Evolutionary conservation across 371 early-diverging fungal species (phyloP).

Genomic region (Mortierella sp.): DNA sequence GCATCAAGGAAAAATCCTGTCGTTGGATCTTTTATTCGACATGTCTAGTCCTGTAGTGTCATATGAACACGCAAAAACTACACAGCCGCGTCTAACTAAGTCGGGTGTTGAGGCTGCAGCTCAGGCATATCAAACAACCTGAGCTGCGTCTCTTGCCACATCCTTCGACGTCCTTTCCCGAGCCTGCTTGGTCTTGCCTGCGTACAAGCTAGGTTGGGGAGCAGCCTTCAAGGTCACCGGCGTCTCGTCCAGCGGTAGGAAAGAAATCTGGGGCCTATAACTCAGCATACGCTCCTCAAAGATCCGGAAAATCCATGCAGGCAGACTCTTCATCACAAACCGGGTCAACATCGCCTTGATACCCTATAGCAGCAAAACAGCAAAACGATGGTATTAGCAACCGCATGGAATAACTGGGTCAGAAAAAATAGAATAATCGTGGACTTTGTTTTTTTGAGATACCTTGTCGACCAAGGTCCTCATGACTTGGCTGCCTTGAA

Average conservation of each 20-base stretch:
- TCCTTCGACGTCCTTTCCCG: no score
- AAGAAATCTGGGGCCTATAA: not conserved
- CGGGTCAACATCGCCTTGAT: not conserved
- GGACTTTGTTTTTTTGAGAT: not conserved
- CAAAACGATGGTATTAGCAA: not conserved
- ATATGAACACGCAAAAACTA: no score
- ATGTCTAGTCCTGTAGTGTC: no score
- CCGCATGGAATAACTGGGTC: no score
- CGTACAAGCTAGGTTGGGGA: not conserved
- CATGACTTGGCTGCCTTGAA: not conserved
- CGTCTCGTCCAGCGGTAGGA: slow-evolving; percentile 1
- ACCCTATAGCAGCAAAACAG: not conserved
- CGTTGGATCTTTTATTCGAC: no score
- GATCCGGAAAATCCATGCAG: not conserved
- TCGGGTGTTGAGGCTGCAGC: no score
- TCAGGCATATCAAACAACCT: no score
- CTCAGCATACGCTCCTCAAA: not conserved
- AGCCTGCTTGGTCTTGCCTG: no score
- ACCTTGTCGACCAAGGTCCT: slow-evolving; percentile 10
- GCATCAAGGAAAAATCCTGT: no score
- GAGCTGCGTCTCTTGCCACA: no score
- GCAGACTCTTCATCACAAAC: not conserved
- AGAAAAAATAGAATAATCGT: not conserved
- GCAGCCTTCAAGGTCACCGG: not conserved
- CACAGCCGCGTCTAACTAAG: no score